These are phyloP conservation scores for Colletotrichum cereale DNA, from an alignment of 2,329 filamentous ascomycete species.

Conservation along the genomic window DNA sequence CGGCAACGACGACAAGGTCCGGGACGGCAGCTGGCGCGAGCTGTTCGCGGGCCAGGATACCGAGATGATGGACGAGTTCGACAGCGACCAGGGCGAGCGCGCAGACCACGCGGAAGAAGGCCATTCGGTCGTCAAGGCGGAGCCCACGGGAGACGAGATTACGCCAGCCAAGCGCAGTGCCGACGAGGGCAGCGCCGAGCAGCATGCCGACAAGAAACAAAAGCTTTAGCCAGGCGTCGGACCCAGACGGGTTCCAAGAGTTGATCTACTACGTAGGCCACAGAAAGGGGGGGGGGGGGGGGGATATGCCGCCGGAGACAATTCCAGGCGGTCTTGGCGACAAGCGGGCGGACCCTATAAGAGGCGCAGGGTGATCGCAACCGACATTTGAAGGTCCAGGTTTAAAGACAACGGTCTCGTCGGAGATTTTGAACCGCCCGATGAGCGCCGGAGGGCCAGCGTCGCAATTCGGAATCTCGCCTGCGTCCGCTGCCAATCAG, in stretches of 20 bases:
- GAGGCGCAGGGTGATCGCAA: background rate
- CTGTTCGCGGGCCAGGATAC: slow-evolving; percentile 57
- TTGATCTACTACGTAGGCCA: no score
- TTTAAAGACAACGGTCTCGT: background rate
- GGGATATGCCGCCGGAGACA: background rate
- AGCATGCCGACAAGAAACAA: slow-evolving; percentile 39
- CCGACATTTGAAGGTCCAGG: background rate
- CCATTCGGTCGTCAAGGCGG: slow-evolving; percentile 34
- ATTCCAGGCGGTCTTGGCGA: background rate
- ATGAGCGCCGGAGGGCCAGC: slow-evolving; percentile 1
- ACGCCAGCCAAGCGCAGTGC: slow-evolving; percentile 38
- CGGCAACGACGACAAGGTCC: slow-evolving; percentile 71
- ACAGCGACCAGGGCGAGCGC: slow-evolving; percentile 50
- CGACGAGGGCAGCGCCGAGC: slow-evolving; percentile 39
- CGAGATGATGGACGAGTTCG: slow-evolving; percentile 55
- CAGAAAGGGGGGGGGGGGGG: background rate
- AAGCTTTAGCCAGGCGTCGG: slow-evolving; percentile 12
- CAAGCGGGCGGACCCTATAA: background rate
- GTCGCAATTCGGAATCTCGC: background rate
- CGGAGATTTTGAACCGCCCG: background rate
- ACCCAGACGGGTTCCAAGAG: background rate
- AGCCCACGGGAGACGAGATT: slow-evolving; percentile 29
- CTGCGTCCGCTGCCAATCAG: slow-evolving; percentile 12
- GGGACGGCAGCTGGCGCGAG: slow-evolving; percentile 69
- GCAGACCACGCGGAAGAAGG: slow-evolving; percentile 48